phyloP scores from a whole-genome alignment of 2,329 filamentous ascomycete genomes.

The Keithomyces neogunnii region DNA sequence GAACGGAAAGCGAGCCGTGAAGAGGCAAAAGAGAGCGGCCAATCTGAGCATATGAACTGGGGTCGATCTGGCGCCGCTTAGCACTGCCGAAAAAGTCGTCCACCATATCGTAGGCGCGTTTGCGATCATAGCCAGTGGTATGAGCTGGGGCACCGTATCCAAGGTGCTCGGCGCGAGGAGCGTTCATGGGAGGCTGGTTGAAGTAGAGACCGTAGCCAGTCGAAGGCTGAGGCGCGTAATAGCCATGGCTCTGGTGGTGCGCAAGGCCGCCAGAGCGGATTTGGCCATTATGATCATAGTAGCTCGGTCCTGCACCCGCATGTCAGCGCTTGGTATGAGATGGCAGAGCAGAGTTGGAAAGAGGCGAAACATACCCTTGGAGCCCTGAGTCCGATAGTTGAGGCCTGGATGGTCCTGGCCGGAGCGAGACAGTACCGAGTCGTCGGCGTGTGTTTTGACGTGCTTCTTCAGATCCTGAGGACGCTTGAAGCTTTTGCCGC shows the following conservation, averaged over 20 bases:
- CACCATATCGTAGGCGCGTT: slow-evolving; percentile 78
- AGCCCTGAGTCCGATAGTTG: slow-evolving; percentile 44
- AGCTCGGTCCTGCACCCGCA: slow-evolving; percentile 40
- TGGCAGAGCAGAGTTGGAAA: background rate
- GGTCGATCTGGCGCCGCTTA: slow-evolving; percentile 86
- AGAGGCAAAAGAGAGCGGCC: slow-evolving; percentile 80
- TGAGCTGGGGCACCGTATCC: slow-evolving; percentile 44
- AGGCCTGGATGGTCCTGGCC: slow-evolving; percentile 44
- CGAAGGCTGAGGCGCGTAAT: slow-evolving; percentile 49
- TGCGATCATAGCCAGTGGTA: slow-evolving; percentile 57
- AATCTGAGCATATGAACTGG: slow-evolving; percentile 82
- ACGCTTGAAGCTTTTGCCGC: slow-evolving; percentile 97
- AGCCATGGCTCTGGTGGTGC: slow-evolving; percentile 48
- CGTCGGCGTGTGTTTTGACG: slow-evolving; percentile 96
- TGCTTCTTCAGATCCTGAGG: slow-evolving; percentile 99
- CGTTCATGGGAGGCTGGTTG: slow-evolving; percentile 51
- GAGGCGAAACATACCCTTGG: slow-evolving; percentile 39
- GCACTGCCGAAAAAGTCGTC: slow-evolving; percentile 92
- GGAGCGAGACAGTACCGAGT: slow-evolving; percentile 62
- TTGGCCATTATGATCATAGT: slow-evolving; percentile 58
- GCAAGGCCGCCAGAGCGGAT: slow-evolving; percentile 52
- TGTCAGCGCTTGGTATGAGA: slow-evolving; percentile 4
- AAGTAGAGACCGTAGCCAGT: slow-evolving; percentile 71
- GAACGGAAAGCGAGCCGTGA: slow-evolving; percentile 60
- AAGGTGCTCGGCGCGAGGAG: slow-evolving; percentile 50